Base-by-base conservation (phyloP, 306 rosid genomes). In the Cucurbita pepo region DNA sequence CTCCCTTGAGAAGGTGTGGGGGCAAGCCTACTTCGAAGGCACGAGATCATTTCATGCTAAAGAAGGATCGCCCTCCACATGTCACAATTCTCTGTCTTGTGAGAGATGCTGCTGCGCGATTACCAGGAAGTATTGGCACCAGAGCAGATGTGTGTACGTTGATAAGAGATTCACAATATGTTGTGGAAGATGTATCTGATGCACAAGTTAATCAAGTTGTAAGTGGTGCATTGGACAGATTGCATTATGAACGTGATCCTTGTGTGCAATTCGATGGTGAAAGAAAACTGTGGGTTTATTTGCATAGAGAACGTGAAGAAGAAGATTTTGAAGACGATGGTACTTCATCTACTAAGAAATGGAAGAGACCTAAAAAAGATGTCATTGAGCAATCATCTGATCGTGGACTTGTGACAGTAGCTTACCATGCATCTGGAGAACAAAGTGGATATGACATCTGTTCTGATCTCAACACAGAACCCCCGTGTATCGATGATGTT, bases 21-120 rank as follows among this genome's bases (percentile, higher is more conserved):
- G 99, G 99, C 56, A 95, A 95, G 92, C 99, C 99, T 80, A 95
- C 99, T 21, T 89, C 99, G 37, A 95, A 95, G 85, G 99, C 99
- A 75, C 86, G 99, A 48, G 99, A 95, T 71, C 99, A 95, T 80
- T 95, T 95, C 84, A 95, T 95, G 99, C 90, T 95, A 84, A 95
- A 95, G 81, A 92, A 92, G 57, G 96, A 95, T 77, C 91, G 99
- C 12, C 99, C 99, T 1, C 99, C 99, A 3, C 99, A 95, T 81
- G 99, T 95, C 57, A 95, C 99, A 12, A 91, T 95, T 80, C 97
- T 95, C 11, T 95, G 99, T 81, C 99, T 95, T 70, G 99, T 95
- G 48, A 86, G 99, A 89, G 99, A 95, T 76, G 97, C 99, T 56
- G 96, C 99, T 60, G 91, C 99, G 30, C 88, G 99, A 85, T 83